Percentiles rank a stretch among this genome's conserved stretches.
phyloP scores from a whole-genome alignment of 805 yeast genomes.

The Cyberlindnera maritima region DNA sequence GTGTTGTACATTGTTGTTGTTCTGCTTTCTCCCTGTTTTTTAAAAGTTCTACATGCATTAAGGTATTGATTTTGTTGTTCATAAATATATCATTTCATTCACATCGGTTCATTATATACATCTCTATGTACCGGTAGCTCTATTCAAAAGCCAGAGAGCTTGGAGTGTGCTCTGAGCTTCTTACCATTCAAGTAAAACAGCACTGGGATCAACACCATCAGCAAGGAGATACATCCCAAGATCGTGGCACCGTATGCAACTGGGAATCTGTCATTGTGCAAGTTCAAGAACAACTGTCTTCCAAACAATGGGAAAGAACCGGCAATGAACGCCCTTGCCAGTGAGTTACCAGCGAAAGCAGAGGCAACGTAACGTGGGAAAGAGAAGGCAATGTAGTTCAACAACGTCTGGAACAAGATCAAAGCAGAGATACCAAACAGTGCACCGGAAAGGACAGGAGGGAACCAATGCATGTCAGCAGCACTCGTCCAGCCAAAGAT shows the following conservation, averaged over 20 bases:
- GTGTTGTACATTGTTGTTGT: too few species aligned
- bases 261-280: slow-evolving; percentile 51
- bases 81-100: slow-evolving; percentile 1
- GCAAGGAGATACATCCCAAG: slow-evolving; percentile 46
- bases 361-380: slow-evolving; percentile 58
- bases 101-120: neutral
- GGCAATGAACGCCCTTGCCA: slow-evolving; percentile 62
- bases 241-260: slow-evolving; percentile 53
- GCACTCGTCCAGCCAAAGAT: slow-evolving; percentile 51
- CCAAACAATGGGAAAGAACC: slow-evolving; percentile 43
- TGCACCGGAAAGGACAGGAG: slow-evolving; percentile 43
- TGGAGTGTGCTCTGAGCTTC: slow-evolving; percentile 33
- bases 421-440: slow-evolving; percentile 40
- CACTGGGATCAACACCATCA: slow-evolving; percentile 53
- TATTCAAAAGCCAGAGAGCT: too few species aligned
- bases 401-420: slow-evolving; percentile 54
- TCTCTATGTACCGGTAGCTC: too few species aligned
- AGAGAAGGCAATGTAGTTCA: slow-evolving; percentile 59
- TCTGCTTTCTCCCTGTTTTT: too few species aligned
- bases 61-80: neutral
- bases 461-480: slow-evolving; percentile 44
- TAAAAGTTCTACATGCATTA: neutral
- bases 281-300: neutral
- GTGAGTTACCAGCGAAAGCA: slow-evolving; percentile 66
- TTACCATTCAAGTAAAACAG: slow-evolving; percentile 50